Percentiles rank a stretch among this genome's conserved stretches.
Conservation (phyloP, 371 early-diverging fungal genomes). For the Modicella reniformis region DNA sequence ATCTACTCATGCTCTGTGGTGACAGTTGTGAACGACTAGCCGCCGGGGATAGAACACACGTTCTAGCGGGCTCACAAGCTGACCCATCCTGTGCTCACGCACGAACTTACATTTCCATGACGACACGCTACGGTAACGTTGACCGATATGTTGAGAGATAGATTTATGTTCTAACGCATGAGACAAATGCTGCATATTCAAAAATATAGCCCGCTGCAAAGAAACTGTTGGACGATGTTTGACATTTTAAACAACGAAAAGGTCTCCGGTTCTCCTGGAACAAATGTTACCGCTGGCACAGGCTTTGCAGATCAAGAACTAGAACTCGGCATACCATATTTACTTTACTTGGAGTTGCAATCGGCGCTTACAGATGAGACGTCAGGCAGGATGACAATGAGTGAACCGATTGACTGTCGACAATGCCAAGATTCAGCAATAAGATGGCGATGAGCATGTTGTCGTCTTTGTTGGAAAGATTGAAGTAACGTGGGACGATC, state of each 20-base stretch:
- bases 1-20: conserved; percentile 14
- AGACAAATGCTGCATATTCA: not conserved
- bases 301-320: conserved; percentile 62
- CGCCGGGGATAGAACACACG: conserved; percentile 80
- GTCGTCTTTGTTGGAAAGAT: not conserved
- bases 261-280: conserved; percentile 59
- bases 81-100: conserved; percentile 61
- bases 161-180: not conserved
- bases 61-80: conserved; percentile 76
- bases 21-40: too few relatives aligned
- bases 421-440: conserved; percentile 44
- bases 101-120: conserved; percentile 60
- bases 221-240: conserved; percentile 77
- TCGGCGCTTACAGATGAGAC: conserved; percentile 64
- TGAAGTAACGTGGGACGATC: not conserved
- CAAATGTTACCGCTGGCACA: conserved; percentile 67
- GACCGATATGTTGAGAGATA: not conserved
- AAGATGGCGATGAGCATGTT: conserved; percentile 1
- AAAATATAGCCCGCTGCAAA: conserved; percentile 68
- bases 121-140: conserved; percentile 64
- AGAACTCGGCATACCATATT: conserved; percentile 59
- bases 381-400: conserved; percentile 70
- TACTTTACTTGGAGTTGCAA: conserved; percentile 64
- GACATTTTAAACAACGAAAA: conserved; percentile 82
- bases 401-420: conserved; percentile 65